A percentile compares a stretch with the other conserved stretches of the same genome.
Evolutionary conservation across 306 rosid genomes (phyloP).

Genomic region (Quercus cerris): DNA sequence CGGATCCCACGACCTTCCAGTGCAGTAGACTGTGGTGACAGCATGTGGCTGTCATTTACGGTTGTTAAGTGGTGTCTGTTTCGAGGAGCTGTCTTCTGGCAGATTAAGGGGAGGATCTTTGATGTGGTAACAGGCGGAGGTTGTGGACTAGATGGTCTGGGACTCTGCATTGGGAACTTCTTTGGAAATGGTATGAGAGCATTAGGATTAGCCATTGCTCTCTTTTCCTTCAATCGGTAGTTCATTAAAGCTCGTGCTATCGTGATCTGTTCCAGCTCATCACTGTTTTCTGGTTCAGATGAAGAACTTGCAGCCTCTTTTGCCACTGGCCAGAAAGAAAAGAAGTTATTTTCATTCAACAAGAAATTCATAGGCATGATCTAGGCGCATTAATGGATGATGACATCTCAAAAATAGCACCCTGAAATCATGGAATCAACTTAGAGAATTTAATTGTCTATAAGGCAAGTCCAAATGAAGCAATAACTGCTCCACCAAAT

Average conservation of each 20-base stretch:
- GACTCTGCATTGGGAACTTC: conserved; percentile 62
- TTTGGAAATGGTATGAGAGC: conserved; percentile 67
- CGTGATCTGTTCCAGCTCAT: conserved; percentile 92
- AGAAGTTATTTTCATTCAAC: conserved; percentile 18
- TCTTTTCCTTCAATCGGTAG: conserved; percentile 81
- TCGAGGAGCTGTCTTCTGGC: conserved; percentile 56
- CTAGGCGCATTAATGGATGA: background rate
- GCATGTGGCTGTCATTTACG: conserved; percentile 37
- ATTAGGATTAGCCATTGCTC: conserved; percentile 62
- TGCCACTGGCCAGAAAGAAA: conserved; percentile 65
- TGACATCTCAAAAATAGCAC: background rate
- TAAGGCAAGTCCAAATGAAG: background rate
- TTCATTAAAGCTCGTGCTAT: conserved; percentile 80
- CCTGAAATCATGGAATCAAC: background rate
- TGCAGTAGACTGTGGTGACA: conserved; percentile 27
- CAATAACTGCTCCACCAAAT: background rate
- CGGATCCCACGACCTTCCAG: conserved; percentile 51
- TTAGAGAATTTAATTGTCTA: background rate
- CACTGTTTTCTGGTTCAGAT: conserved; percentile 78
- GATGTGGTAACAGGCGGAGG: conserved; percentile 67
- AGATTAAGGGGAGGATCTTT: conserved; percentile 86
- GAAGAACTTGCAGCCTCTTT: conserved; percentile 88
- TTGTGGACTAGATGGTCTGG: conserved; percentile 89
- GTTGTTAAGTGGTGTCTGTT: conserved; percentile 40
- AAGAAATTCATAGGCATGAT: background rate